phyloP scores from a whole-genome alignment of 2,329 filamentous ascomycete genomes.

The Byssoonygena ceratinophila region DNA sequence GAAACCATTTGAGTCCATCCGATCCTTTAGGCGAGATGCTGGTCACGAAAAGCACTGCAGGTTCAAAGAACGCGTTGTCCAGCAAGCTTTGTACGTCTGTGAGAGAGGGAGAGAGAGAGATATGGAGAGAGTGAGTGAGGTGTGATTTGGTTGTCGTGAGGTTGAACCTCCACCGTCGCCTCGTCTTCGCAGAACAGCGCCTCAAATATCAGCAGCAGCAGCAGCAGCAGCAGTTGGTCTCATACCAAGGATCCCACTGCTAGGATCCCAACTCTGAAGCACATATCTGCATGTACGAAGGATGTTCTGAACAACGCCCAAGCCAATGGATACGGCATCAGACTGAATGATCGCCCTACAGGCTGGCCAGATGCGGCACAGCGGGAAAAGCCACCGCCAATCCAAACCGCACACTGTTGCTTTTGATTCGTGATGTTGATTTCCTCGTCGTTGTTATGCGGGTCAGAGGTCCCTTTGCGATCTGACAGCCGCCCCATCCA shows the following conservation, averaged over 20 bases:
- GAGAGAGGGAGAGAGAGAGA: too few species aligned
- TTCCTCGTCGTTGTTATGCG: background rate
- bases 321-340: background rate
- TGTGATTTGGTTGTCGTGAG: too few species aligned
- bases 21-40: background rate
- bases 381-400: background rate
- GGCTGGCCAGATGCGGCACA: background rate
- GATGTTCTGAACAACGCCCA: background rate
- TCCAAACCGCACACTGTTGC: background rate
- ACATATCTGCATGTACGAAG: too few species aligned
- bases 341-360: background rate
- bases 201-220: too few species aligned
- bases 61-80: background rate
- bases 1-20: background rate
- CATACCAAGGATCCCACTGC: background rate
- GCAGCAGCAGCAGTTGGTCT: too few species aligned
- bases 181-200: too few species aligned
- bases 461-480: background rate
- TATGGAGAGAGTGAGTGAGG: too few species aligned
- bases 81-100: too few species aligned
- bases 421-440: background rate
- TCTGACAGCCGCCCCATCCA: conserved; percentile 1
- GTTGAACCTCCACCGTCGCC: too few species aligned
- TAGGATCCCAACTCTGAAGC: background rate
- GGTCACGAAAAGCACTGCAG: background rate